A percentile compares a stretch with the other conserved stretches of the same genome.
Evolutionary conservation across 2,329 filamentous ascomycete species (phyloP).

Genomic region (Didymosphaeria variabile): DNA sequence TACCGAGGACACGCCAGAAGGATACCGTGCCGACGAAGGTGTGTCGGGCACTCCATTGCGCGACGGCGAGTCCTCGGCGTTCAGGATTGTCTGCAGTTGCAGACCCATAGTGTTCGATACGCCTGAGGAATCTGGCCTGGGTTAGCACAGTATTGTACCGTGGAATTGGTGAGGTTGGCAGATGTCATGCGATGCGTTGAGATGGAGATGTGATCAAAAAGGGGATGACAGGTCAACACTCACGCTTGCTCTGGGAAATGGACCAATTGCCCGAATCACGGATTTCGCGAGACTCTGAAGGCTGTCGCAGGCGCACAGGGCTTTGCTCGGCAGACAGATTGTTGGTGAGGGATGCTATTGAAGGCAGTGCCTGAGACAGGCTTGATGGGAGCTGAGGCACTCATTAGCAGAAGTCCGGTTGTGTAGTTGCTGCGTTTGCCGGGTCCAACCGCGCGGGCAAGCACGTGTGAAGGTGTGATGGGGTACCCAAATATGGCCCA

Average conservation of each 20-base stretch:
- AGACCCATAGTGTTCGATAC: slow-evolving; percentile 57
- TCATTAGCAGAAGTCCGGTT: slow-evolving; percentile 2
- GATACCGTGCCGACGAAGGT: slow-evolving; percentile 49
- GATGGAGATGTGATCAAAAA: slow-evolving; percentile 5
- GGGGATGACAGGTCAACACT: slow-evolving; percentile 23
- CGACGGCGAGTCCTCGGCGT: slow-evolving; percentile 59
- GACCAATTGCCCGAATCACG: slow-evolving; percentile 69
- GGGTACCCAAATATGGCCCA: not conserved
- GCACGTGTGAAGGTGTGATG: slow-evolving; percentile 1
- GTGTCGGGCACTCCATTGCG: slow-evolving; percentile 55
- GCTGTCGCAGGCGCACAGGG: slow-evolving; percentile 43
- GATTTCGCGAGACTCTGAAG: slow-evolving; percentile 57
- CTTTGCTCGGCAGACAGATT: slow-evolving; percentile 44
- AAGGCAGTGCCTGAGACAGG: slow-evolving; percentile 49
- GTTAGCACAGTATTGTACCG: slow-evolving; percentile 24
- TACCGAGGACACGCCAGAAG: slow-evolving; percentile 31
- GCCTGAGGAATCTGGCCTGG: slow-evolving; percentile 50
- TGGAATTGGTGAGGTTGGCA: not conserved
- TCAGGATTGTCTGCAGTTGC: slow-evolving; percentile 60
- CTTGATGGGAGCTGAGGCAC: slow-evolving; percentile 22
- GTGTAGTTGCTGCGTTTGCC: not conserved
- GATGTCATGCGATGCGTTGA: slow-evolving; percentile 3
- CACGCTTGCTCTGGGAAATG: slow-evolving; percentile 66
- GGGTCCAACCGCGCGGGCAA: not conserved
- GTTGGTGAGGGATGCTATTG: slow-evolving; percentile 50